Conservation (phyloP, 2,329 filamentous ascomycete genomes). For the Ascochyta rabiei region DNA sequence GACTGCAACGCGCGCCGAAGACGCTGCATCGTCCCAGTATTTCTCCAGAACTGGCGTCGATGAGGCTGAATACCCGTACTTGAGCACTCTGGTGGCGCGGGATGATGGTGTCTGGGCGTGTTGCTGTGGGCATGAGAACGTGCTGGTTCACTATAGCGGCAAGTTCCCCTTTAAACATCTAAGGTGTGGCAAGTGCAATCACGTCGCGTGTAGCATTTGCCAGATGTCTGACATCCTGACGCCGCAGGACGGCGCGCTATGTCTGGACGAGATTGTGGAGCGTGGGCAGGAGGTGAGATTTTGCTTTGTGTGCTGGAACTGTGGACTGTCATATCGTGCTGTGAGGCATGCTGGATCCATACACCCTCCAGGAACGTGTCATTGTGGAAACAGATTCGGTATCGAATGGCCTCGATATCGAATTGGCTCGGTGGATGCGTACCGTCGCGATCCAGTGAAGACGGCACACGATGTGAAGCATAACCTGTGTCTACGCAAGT, state of each 20-base stretch:
- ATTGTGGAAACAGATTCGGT: not conserved
- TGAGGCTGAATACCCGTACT: not conserved
- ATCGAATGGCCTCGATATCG: not conserved
- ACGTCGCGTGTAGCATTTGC: not conserved
- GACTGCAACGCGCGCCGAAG: too few species aligned
- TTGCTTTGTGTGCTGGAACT: not conserved
- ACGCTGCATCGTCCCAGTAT: too few species aligned
- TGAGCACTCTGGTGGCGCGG: not conserved
- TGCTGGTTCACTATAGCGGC: not conserved
- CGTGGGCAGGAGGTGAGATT: not conserved
- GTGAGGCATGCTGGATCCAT: not conserved
- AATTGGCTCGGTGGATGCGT: not conserved
- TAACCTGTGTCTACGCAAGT: not conserved
- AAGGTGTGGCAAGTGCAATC: not conserved
- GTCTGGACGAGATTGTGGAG: not conserved
- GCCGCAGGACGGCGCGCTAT: not conserved
- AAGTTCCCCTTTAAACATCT: not conserved
- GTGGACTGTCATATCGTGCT: not conserved
- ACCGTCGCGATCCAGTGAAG: not conserved
- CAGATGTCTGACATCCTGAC: not conserved
- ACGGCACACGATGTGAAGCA: not conserved
- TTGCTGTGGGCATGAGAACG: not conserved
- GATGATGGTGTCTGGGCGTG: not conserved
- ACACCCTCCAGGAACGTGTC: not conserved
- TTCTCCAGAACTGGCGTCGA: too few species aligned